Evolutionary conservation across 331 rosid genomes (phyloP).

Genomic region (Quercus tomentella): DNA sequence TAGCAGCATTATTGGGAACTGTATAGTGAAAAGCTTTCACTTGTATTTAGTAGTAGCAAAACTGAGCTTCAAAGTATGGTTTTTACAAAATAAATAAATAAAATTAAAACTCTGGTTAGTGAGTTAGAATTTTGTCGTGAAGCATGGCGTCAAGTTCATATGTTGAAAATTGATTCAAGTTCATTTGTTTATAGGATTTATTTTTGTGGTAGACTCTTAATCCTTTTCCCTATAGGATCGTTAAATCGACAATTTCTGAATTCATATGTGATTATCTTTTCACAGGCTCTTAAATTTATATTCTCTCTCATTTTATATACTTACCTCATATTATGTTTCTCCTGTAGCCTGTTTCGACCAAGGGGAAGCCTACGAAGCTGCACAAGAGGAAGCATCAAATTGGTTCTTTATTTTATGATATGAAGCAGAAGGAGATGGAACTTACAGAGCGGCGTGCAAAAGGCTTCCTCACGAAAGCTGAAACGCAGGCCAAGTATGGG

Average conservation of each 20-base stretch:
- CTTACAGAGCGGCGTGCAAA: conserved; percentile 76
- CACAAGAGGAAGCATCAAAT: conserved; percentile 98
- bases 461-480: conserved; percentile 94
- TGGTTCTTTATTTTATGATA: conserved; percentile 68
- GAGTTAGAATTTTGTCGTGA: not conserved
- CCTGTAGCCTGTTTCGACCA: conserved; percentile 63
- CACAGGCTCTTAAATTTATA: not conserved
- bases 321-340: not conserved
- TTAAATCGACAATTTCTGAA: not conserved
- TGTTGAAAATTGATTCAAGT: not conserved
- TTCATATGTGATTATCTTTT: not conserved
- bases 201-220: not conserved
- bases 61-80: not conserved
- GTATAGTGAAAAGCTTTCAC: not conserved
- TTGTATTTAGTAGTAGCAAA: not conserved
- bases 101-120: not conserved
- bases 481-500: conserved; percentile 95
- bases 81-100: too few relatives aligned
- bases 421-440: conserved; percentile 90
- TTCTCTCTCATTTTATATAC: not conserved
- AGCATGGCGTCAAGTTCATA: not conserved
- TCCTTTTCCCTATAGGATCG: not conserved
- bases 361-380: conserved; percentile 85
- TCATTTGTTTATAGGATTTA: not conserved
- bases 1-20: not conserved